phyloP scores from a whole-genome alignment of 495 filamentous ascomycete species.

The Neurospora sp. region DNA sequence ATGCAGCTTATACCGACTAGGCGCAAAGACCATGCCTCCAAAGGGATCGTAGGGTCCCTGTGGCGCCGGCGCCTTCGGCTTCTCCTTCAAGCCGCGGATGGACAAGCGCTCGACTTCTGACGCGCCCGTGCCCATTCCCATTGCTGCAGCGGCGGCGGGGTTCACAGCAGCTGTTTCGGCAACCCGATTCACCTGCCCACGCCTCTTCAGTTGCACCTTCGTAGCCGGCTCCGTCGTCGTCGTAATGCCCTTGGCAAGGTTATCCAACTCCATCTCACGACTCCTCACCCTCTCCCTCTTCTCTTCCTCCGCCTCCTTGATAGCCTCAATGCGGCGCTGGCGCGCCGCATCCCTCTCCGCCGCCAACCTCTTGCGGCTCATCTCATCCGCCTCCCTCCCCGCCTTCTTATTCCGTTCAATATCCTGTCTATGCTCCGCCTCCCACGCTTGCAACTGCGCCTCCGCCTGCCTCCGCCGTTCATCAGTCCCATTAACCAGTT shows the following conservation, averaged over 20 bases:
- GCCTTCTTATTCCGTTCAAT: constrained; percentile 61
- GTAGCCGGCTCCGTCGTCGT: constrained; percentile 30
- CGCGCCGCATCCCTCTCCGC: constrained; percentile 43
- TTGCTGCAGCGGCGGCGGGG: background rate
- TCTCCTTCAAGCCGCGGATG: constrained; percentile 71
- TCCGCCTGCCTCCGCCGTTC: constrained; percentile 54
- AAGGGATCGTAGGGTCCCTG: constrained; percentile 79
- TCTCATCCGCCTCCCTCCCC: constrained; percentile 49
- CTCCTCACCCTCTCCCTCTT: constrained; percentile 39
- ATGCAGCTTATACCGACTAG: constrained; percentile 56
- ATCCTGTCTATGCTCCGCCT: constrained; percentile 57
- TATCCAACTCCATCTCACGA: constrained; percentile 40
- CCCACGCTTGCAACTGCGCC: constrained; percentile 52
- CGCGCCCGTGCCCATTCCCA: background rate
- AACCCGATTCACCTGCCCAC: constrained; percentile 29
- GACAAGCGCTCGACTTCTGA: constrained; percentile 35
- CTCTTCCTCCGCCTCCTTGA: constrained; percentile 47
- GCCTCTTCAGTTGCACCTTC: constrained; percentile 61
- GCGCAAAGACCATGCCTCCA: constrained; percentile 57
- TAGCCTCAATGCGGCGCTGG: constrained; percentile 48
- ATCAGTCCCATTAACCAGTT: constrained; percentile 65
- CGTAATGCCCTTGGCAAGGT: constrained; percentile 21
- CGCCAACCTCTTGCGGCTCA: constrained; percentile 21
- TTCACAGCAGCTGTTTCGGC: constrained; percentile 17
- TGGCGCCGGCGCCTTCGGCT: constrained; percentile 22